Evolutionary conservation across 148 eudicot genomes (phyloP).

Genomic region (Arctostaphylos glauca): DNA sequence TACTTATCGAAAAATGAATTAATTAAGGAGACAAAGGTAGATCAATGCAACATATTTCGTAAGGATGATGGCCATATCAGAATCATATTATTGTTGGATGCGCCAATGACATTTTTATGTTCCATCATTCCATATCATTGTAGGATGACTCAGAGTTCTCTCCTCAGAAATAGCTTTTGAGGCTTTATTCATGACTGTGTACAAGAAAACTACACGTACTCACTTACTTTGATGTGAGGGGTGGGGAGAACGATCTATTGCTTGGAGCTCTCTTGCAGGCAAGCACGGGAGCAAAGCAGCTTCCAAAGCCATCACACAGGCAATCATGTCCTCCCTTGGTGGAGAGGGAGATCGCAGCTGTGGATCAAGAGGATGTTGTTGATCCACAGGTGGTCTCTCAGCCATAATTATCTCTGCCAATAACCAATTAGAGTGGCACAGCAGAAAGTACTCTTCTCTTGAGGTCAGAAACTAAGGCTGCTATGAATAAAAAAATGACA

Average conservation of each 20-base stretch:
- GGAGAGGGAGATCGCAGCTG: slow-evolving; percentile 33
- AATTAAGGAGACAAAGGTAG: background rate
- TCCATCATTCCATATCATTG: background rate
- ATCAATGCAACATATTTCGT: background rate
- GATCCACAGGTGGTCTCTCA: slow-evolving; percentile 34
- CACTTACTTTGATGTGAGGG: slow-evolving; percentile 84
- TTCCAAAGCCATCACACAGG: slow-evolving; percentile 71
- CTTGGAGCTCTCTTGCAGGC: slow-evolving; percentile 98
- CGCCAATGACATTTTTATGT: background rate
- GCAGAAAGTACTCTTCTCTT: background rate
- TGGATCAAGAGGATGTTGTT: slow-evolving; percentile 31
- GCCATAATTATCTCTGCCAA: slow-evolving; percentile 20
- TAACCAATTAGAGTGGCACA: background rate
- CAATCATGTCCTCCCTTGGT: slow-evolving; percentile 64
- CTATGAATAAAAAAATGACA: background rate
- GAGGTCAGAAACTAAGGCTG: slow-evolving; percentile 4
- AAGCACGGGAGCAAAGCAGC: slow-evolving; percentile 95
- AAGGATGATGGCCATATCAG: background rate
- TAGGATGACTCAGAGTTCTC: background rate
- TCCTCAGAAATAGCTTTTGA: background rate
- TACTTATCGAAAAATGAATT: background rate
- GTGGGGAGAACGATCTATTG: slow-evolving; percentile 87
- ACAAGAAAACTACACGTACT: background rate
- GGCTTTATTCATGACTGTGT: background rate
- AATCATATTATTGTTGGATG: background rate